Base-by-base conservation (phyloP, 345 rosid species). In the Hypericum androsaemum region DNA sequence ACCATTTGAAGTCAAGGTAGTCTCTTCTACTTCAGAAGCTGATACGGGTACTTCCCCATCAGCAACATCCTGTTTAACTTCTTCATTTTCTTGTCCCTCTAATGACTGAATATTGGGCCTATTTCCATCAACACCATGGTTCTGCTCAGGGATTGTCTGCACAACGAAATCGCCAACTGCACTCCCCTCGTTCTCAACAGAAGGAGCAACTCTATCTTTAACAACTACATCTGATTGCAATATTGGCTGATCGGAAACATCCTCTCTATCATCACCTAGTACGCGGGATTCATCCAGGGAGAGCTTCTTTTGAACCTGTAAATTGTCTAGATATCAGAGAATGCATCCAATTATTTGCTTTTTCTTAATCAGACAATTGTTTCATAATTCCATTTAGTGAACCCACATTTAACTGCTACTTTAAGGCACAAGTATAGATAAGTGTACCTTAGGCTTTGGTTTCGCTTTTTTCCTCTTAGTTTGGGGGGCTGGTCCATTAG, bases 401-500 rank as follows among this genome's bases (percentile, higher is more conserved):
- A 36, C 44, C 32, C 32, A 64, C 11, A 56, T 6, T 48, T 38
- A 32, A 66, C 64, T 36, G 28, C 49, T 44, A 41, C 22, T 35
- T 22, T 8, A 41, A 41, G 41, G 56, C n/a, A 15, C 50, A 59
- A 12, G 47, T 42, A 49, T n/a, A 62, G 43, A 45, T 17, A 41
- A 32, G 43, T n/a, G n/a, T 79, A 92, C 98, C 97, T 88, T 88
- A 53, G 28, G 58, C 77, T 43, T 80, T 57, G 50, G 22, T 10
- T 46, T 45, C 16, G 48, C 17, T 28, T 45, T 45, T 0, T 61
- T 5, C 64, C 70, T 78, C 77, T 73, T 86, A 47, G 72, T 64
- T 76, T 82, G 78, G 67, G 90, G 74, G 67, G 77, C 97, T 78
- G 80, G 82, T 50, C 71, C 83, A 64, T 56, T 73, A 60, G 94